Conservation (phyloP, 192 early-diverging fungal genomes). For the Coemansia sp. region DNA sequence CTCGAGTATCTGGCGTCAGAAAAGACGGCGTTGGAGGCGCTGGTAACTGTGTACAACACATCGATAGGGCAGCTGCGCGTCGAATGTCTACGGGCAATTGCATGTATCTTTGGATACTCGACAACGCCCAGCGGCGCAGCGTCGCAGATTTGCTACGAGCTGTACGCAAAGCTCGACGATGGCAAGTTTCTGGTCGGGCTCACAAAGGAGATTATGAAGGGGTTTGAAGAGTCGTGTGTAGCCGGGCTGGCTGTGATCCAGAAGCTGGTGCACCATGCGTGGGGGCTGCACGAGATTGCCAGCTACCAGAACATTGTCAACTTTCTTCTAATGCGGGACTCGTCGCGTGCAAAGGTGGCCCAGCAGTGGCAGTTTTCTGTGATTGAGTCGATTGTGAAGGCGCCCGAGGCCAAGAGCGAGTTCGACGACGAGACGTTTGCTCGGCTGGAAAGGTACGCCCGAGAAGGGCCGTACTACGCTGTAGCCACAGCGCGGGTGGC, state of each 20-base stretch:
- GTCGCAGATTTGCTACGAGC: constrained; percentile 47
- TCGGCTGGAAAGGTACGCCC: constrained; percentile 29
- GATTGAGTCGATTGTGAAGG: constrained; percentile 31
- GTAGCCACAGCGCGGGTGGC: constrained; percentile 33
- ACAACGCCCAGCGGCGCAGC: constrained; percentile 14
- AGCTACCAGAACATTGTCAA: constrained; percentile 38
- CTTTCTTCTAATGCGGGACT: constrained; percentile 45
- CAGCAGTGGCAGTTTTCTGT: constrained; percentile 52
- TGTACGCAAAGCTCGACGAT: constrained; percentile 37
- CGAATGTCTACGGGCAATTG: constrained; percentile 41
- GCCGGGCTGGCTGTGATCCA: constrained; percentile 46
- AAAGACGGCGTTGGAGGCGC: constrained; percentile 34
- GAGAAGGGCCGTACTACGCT: constrained; percentile 48
- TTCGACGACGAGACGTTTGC: constrained; percentile 34
- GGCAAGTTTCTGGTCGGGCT: constrained; percentile 38
- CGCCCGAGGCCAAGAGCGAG: constrained; percentile 23
- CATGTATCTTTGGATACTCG: constrained; percentile 46
- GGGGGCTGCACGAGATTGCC: constrained; percentile 50
- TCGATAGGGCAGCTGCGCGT: constrained; percentile 31
- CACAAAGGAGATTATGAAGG: constrained; percentile 51
- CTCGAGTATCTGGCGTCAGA: constrained; percentile 40
- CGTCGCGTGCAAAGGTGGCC: constrained; percentile 35
- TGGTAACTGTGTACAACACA: constrained; percentile 29
- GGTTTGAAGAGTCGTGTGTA: constrained; percentile 49
- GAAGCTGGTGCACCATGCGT: constrained; percentile 42